Evolutionary conservation across 2,329 filamentous ascomycete genomes (phyloP).

Genomic region (Alternaria gaisen): DNA sequence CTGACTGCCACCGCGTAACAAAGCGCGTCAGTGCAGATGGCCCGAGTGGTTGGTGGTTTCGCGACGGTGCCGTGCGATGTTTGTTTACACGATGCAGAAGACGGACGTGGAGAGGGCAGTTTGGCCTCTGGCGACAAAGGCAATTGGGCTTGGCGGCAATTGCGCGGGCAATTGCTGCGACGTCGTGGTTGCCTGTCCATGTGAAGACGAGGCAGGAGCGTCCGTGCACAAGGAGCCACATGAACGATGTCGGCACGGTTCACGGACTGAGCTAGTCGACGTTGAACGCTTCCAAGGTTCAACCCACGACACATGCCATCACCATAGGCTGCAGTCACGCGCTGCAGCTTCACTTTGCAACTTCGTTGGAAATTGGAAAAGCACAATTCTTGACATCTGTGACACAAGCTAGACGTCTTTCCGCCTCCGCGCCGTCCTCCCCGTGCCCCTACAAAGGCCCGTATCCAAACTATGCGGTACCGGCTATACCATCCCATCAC

Average conservation of each 20-base stretch:
- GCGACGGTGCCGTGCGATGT: background rate
- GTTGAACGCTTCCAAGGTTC: constrained; percentile 5
- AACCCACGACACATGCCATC: constrained; percentile 21
- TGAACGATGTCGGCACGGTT: constrained; percentile 1
- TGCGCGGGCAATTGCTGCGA: background rate
- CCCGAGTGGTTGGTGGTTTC: constrained; percentile 7
- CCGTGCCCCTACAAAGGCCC: constrained; percentile 12
- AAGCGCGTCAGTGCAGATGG: constrained; percentile 9
- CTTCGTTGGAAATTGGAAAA: background rate
- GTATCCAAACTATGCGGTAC: constrained; percentile 18
- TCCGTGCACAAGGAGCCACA: constrained; percentile 17
- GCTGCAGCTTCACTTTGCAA: constrained; percentile 4
- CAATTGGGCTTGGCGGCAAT: constrained; percentile 3
- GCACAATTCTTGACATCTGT: background rate
- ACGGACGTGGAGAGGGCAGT: background rate
- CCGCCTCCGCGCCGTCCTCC: constrained; percentile 19
- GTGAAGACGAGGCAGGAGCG: constrained; percentile 13
- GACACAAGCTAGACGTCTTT: constrained; percentile 17
- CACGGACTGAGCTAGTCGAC: constrained; percentile 2
- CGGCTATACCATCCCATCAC: constrained; percentile 16
- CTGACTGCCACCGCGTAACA: constrained; percentile 13
- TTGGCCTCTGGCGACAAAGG: background rate
- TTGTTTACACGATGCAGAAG: background rate
- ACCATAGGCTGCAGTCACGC: constrained; percentile 11
- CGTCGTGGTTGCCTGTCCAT: constrained; percentile 9